Evolutionary conservation across 768 basidiomycete species (phyloP), one percentile per base, ranked within the genome.

Genomic region (Pleurotus sapidus): DNA sequence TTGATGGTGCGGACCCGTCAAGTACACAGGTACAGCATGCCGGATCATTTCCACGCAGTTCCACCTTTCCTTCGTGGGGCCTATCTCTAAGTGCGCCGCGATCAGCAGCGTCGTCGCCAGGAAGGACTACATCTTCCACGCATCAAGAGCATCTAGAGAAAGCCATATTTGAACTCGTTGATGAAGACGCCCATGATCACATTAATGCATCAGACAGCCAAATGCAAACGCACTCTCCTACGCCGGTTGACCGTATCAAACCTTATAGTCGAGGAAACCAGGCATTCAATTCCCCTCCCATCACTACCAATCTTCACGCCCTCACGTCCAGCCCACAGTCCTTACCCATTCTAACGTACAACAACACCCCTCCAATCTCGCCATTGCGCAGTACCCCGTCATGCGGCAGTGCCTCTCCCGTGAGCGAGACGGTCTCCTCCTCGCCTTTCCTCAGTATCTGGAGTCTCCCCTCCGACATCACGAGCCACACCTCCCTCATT

Each of bases 111-210:
- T 54, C 51, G 20, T 54, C 51, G 1, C 51, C 51, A 11, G 51
- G 51, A 39, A 39, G 51, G 24, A 12, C 39, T 14, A 38, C 37
- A 14, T 20, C 51, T 20, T 42, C 51, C 15, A 12, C n/a, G 12
- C 51, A 39, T 54, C 51, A 54, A 39, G 51, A 54, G 17, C 51
- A 54, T 39, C 39, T 54, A 11, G 51, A 54, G 38, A 24, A 39
- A 42, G 51, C 51, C 39, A 54, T 54, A n/a, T 54, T 54, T 25
- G 38, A 54, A n/a, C 51, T 54, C 20, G 51, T 54, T 20, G 51
- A 54, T 15, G 51, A 54, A 39, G 51, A 54, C 27, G 14, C 15
- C 42, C 51, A 54, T 39, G 51, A 54, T 17, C 49, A 38, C 12
- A 11, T 17, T 51, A 12, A 38, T 54, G 17, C 7, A 18, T 18